Conservation (phyloP, 139 green algal species). For the Chlamydomonas applanata region DNA sequence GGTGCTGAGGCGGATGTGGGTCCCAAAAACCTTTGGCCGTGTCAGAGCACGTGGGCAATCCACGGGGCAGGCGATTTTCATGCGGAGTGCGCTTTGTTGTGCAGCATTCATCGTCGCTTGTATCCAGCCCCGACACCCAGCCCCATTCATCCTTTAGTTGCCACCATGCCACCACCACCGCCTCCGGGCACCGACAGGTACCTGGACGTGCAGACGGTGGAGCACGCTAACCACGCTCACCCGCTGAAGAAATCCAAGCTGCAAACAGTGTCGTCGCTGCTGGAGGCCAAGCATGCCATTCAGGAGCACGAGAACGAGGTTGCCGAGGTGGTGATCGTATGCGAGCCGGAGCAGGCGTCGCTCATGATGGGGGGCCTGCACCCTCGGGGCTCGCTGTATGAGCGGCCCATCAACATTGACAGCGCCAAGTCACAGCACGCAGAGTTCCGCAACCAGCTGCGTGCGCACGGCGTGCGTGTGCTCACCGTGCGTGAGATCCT, state of each 20-base stretch:
- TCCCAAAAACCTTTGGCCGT: too few relatives aligned
- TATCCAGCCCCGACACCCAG: too few relatives aligned
- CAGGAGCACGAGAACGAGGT: conserved; percentile 77
- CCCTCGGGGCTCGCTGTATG: conserved; percentile 86
- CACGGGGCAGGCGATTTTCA: too few relatives aligned
- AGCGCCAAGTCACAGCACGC: conserved; percentile 73
- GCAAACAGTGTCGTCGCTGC: conserved; percentile 16
- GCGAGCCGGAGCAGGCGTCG: conserved; percentile 83
- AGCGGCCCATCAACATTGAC: conserved; percentile 93
- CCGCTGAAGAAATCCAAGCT: conserved; percentile 23
- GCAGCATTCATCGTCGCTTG: too few relatives aligned
- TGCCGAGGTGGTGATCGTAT: conserved; percentile 80
- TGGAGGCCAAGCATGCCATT: conserved; percentile 16
- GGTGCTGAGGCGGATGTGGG: too few relatives aligned
- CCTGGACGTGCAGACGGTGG: conserved; percentile 19
- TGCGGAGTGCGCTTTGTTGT: too few relatives aligned
- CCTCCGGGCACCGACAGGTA: not conserved
- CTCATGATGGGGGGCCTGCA: conserved; percentile 94
- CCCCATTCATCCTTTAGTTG: too few relatives aligned
- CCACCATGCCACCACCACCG: too few relatives aligned
- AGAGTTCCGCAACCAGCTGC: conserved; percentile 78
- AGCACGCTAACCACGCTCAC: not conserved
- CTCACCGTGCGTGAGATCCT: conserved; percentile 91
- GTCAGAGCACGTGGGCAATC: too few relatives aligned
- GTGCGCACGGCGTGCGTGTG: conserved; percentile 76